These are phyloP conservation scores for Podosphaera aphanis DNA, from an alignment of 2,329 filamentous ascomycete species.

Conservation along the genomic window DNA sequence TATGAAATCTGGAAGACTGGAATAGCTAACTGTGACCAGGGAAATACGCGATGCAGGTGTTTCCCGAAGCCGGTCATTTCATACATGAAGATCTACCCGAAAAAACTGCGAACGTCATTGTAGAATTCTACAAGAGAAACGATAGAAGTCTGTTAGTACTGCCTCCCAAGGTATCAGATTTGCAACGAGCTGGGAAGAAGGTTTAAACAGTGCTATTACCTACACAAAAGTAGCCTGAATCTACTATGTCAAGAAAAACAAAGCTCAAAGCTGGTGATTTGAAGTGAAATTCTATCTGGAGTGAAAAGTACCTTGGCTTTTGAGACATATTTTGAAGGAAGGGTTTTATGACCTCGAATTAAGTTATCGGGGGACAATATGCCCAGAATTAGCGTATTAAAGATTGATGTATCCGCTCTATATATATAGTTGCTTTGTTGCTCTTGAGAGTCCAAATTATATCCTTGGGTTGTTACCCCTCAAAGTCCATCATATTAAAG, in stretches of 20 bases:
- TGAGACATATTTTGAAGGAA: no score
- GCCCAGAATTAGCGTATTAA: background rate
- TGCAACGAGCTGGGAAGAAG: constrained; percentile 37
- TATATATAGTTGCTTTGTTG: background rate
- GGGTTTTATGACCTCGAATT: no score
- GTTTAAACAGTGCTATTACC: constrained; percentile 16
- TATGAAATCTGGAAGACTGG: background rate
- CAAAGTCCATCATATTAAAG: background rate
- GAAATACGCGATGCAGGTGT: constrained; percentile 87
- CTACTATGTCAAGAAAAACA: no score
- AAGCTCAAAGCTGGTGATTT: no score
- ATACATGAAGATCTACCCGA: constrained; percentile 87
- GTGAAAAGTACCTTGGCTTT: no score
- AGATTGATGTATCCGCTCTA: background rate
- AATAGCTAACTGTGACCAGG: constrained; percentile 22
- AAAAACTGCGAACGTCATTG: constrained; percentile 63
- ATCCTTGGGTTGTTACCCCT: background rate
- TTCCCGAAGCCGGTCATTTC: constrained; percentile 89
- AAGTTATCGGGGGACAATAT: no score
- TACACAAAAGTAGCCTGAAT: background rate
- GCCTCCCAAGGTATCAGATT: constrained; percentile 72
- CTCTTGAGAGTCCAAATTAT: no score
- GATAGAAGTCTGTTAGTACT: constrained; percentile 66
- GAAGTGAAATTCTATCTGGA: no score
- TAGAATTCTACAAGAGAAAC: constrained; percentile 81